A percentile compares a stretch with the other conserved stretches of the same genome.
phyloP scores from a whole-genome alignment of 176 grass and related monocot genomes.

The Saccharum officinarum region DNA sequence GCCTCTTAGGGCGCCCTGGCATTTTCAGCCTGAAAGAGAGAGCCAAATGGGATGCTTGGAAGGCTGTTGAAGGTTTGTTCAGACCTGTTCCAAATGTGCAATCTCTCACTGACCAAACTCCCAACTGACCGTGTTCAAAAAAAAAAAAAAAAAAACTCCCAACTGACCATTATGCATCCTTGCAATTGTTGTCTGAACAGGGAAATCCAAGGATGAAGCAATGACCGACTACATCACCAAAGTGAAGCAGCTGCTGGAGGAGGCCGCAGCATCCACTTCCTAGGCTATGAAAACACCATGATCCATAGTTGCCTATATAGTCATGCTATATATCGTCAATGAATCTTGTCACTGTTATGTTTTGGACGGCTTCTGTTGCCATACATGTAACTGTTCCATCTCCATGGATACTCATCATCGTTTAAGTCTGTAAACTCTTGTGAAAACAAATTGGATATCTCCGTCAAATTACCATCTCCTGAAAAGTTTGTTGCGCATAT shows the following conservation, averaged over 20 bases:
- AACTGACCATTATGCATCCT: background rate
- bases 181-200: slow-evolving; percentile 28
- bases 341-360: background rate
- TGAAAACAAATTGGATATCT: background rate
- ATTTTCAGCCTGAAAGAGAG: slow-evolving; percentile 68
- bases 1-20: slow-evolving; percentile 52
- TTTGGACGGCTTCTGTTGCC: background rate
- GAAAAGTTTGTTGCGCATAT: background rate
- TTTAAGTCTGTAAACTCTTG: background rate
- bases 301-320: background rate
- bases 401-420: background rate
- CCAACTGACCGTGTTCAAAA: too few relatives aligned
- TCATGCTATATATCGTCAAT: background rate
- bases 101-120: background rate
- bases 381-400: background rate
- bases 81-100: background rate
- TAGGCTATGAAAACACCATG: slow-evolving; percentile 8
- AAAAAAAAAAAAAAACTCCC: too few relatives aligned
- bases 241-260: slow-evolving; percentile 80
- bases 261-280: slow-evolving; percentile 49
- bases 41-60: slow-evolving; percentile 94
- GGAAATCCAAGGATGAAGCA: slow-evolving; percentile 72
- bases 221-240: slow-evolving; percentile 80
- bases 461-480: background rate
- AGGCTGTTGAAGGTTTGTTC: slow-evolving; percentile 61